Evolutionary conservation across 768 basidiomycete genomes (phyloP).

Genomic region (Thelephora aurantiotincta): DNA sequence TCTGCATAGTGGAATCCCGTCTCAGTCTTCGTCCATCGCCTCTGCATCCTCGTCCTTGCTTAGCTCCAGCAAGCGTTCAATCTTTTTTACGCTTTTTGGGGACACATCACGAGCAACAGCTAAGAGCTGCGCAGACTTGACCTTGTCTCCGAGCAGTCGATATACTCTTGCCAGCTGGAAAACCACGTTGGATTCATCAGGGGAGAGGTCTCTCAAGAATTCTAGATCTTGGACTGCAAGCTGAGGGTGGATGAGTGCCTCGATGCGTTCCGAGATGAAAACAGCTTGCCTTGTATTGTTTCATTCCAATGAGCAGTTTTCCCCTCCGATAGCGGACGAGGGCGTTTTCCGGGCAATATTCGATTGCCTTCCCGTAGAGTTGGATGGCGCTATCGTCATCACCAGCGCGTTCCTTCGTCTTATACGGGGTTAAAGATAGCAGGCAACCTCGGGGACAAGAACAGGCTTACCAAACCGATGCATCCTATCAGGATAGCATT

Average conservation of each 20-base stretch:
- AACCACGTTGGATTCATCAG: constrained; percentile 92
- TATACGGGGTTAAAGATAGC: constrained; percentile 6
- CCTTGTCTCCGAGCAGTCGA: constrained; percentile 62
- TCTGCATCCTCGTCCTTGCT: constrained; percentile 51
- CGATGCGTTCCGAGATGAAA: neutral
- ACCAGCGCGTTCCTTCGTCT: constrained; percentile 84
- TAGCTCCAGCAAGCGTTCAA: constrained; percentile 64
- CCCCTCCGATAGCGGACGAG: constrained; percentile 90
- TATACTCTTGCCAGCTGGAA: constrained; percentile 94
- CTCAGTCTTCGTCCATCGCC: constrained; percentile 64
- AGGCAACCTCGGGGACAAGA: neutral
- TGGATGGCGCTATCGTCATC: constrained; percentile 62
- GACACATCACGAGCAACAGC: constrained; percentile 88
- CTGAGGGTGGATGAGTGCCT: constrained; percentile 24
- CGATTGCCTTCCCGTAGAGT: constrained; percentile 72
- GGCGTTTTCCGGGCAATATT: constrained; percentile 74
- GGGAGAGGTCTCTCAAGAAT: constrained; percentile 64
- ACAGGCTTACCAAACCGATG: constrained; percentile 77
- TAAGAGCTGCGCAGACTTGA: constrained; percentile 72
- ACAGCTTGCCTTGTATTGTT: constrained; percentile 63
- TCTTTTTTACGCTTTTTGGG: constrained; percentile 78
- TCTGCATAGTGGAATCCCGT: no score
- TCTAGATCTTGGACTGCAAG: constrained; percentile 72
- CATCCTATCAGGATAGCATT: constrained; percentile 95
- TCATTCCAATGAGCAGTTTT: constrained; percentile 76